Conservation (phyloP, 768 basidiomycete species). For the Inosperma sp. region DNA sequence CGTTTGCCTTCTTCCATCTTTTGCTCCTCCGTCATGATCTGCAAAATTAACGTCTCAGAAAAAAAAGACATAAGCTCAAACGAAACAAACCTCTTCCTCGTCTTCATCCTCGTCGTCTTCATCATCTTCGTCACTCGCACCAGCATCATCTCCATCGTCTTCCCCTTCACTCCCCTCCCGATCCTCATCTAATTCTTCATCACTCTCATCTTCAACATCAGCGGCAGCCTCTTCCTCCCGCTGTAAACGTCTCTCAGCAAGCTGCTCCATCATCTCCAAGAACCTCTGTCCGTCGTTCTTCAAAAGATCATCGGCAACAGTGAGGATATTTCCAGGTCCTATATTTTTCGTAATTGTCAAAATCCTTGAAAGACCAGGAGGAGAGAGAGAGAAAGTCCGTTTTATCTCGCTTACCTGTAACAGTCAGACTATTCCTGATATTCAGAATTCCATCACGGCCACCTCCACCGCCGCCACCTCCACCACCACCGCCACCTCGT, state of each 20-base stretch:
- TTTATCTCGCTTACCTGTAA: constrained; percentile 48
- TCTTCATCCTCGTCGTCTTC: constrained; percentile 65
- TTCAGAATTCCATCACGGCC: constrained; percentile 69
- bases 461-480: constrained; percentile 25
- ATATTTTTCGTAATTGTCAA: constrained; percentile 6
- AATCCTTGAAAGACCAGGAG: not conserved
- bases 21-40: constrained; percentile 91
- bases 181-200: constrained; percentile 44
- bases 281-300: constrained; percentile 99
- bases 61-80: constrained; percentile 17
- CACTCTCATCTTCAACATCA: constrained; percentile 45
- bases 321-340: constrained; percentile 92
- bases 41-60: constrained; percentile 9
- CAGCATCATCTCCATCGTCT: constrained; percentile 56
- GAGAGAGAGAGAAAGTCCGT: not conserved
- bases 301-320: constrained; percentile 96
- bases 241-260: constrained; percentile 90
- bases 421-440: constrained; percentile 78
- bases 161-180: constrained; percentile 60
- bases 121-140: constrained; percentile 57
- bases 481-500: constrained; percentile 35
- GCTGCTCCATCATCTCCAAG: constrained; percentile 99
- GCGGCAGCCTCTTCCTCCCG: constrained; percentile 66
- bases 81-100: constrained; percentile 51
- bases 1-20: constrained; percentile 99